phyloP scores from a whole-genome alignment of 2,329 filamentous ascomycete species.

The Colletotrichum destructivum region DNA sequence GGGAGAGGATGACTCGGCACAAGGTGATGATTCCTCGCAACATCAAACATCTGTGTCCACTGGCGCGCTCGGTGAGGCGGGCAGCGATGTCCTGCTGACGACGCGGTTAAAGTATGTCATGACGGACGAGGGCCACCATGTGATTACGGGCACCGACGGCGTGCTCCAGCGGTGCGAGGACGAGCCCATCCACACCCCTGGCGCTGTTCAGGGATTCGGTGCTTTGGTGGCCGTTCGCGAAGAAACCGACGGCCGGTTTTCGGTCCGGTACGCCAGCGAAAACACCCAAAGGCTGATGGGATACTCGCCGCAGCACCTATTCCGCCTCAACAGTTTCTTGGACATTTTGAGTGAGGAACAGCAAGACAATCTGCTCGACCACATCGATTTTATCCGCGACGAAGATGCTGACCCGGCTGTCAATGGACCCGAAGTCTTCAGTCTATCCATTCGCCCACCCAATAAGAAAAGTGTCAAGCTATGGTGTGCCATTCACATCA shows the following conservation, averaged over 20 bases:
- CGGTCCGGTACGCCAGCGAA: slow-evolving; percentile 84
- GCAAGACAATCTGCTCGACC: slow-evolving; percentile 85
- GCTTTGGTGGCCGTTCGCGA: slow-evolving; percentile 82
- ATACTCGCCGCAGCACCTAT: slow-evolving; percentile 82
- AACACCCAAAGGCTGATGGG: slow-evolving; percentile 84
- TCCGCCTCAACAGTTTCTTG: slow-evolving; percentile 81
- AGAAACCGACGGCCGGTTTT: slow-evolving; percentile 76
- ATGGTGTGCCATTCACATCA: slow-evolving; percentile 91
- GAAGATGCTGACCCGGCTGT: slow-evolving; percentile 81
- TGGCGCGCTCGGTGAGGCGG: slow-evolving; percentile 13
- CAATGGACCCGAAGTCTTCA: slow-evolving; percentile 90
- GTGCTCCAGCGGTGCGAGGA: slow-evolving; percentile 87
- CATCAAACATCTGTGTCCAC: not conserved
- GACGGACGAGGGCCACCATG: slow-evolving; percentile 83
- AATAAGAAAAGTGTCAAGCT: slow-evolving; percentile 75
- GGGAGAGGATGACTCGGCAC: slow-evolving; percentile 45
- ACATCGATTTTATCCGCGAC: slow-evolving; percentile 89
- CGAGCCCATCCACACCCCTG: slow-evolving; percentile 90
- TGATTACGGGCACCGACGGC: slow-evolving; percentile 85
- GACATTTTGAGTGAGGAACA: slow-evolving; percentile 89
- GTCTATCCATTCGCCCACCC: slow-evolving; percentile 77
- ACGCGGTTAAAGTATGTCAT: slow-evolving; percentile 84
- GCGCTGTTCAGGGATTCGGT: slow-evolving; percentile 86
- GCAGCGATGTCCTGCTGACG: slow-evolving; percentile 65
- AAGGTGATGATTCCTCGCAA: slow-evolving; percentile 19